phyloP scores from a whole-genome alignment of 2,329 filamentous ascomycete genomes.

The Colletotrichum gigasporum region DNA sequence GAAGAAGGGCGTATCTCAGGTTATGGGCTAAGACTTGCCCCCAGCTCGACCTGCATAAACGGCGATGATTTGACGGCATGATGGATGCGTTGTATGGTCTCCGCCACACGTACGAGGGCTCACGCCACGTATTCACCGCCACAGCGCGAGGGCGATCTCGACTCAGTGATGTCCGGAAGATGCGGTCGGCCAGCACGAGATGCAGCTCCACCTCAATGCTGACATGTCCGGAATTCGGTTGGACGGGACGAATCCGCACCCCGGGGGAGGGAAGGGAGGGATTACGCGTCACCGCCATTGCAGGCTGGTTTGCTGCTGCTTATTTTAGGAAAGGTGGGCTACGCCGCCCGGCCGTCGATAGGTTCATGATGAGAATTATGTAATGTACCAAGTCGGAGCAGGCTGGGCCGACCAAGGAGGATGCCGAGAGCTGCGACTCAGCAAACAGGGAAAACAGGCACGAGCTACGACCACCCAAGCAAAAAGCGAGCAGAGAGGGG shows the following conservation, averaged over 20 bases:
- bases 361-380: slow-evolving; percentile 21
- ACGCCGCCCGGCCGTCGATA: no score
- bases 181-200: not conserved
- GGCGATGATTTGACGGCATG: not conserved
- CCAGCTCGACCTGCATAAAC: not conserved
- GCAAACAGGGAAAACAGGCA: slow-evolving; percentile 14
- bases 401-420: not conserved
- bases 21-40: slow-evolving; percentile 28
- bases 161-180: slow-evolving; percentile 4
- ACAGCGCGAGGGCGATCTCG: not conserved
- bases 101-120: slow-evolving; percentile 1
- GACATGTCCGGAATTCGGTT: slow-evolving; percentile 16
- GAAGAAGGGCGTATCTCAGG: slow-evolving; percentile 70
- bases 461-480: no score
- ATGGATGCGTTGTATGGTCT: not conserved
- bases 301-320: not conserved
- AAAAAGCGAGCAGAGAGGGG: not conserved
- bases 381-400: slow-evolving; percentile 20
- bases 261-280: not conserved
- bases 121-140: slow-evolving; percentile 27
- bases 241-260: not conserved
- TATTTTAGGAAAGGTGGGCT: slow-evolving; percentile 8
- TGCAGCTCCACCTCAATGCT: not conserved
- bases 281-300: slow-evolving; percentile 26
- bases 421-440: not conserved